A percentile compares a stretch with the other conserved stretches of the same genome.
These are phyloP conservation scores for Euphorbia pulcherrima DNA, from an alignment of 345 rosid species.

Conservation along the genomic window DNA sequence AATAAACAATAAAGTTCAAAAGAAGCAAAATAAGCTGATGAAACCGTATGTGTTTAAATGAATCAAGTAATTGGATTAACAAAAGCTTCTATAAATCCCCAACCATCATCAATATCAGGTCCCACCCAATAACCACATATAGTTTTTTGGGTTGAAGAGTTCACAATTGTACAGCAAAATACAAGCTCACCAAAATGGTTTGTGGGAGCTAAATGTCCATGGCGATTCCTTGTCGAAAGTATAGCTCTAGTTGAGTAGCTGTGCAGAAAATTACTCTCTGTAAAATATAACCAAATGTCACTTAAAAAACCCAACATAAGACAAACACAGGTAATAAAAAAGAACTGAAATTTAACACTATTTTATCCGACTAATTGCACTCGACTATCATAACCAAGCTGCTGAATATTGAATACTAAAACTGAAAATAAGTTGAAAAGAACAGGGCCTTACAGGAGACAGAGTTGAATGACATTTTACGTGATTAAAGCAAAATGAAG, in stretches of 20 bases:
- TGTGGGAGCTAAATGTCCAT: slow-evolving; percentile 14
- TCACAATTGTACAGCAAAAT: slow-evolving; percentile 31
- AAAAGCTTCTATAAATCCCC: slow-evolving; percentile 67
- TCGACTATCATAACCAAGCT: too few species aligned
- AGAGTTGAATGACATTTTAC: background rate
- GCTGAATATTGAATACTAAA: background rate
- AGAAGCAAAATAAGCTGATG: background rate
- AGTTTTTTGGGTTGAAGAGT: slow-evolving; percentile 32
- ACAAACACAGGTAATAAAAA: background rate
- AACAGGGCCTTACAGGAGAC: background rate
- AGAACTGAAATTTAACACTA: background rate
- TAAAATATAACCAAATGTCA: slow-evolving; percentile 10
- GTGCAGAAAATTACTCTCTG: slow-evolving; percentile 27
- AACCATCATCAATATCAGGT: slow-evolving; percentile 69
- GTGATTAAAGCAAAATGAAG: background rate
- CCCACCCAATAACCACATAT: slow-evolving; percentile 66
- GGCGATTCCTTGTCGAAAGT: slow-evolving; percentile 22
- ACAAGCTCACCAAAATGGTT: slow-evolving; percentile 26
- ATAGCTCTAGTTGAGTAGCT: slow-evolving; percentile 19
- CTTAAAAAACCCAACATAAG: slow-evolving; percentile 9
- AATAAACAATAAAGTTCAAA: slow-evolving; percentile 13
- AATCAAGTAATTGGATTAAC: slow-evolving; percentile 34
- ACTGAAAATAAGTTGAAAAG: too few species aligned
- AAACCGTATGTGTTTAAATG: background rate
- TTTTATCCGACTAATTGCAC: too few species aligned